phyloP scores from a whole-genome alignment of 2,329 filamentous ascomycete species.

The Colletotrichum caudatum region DNA sequence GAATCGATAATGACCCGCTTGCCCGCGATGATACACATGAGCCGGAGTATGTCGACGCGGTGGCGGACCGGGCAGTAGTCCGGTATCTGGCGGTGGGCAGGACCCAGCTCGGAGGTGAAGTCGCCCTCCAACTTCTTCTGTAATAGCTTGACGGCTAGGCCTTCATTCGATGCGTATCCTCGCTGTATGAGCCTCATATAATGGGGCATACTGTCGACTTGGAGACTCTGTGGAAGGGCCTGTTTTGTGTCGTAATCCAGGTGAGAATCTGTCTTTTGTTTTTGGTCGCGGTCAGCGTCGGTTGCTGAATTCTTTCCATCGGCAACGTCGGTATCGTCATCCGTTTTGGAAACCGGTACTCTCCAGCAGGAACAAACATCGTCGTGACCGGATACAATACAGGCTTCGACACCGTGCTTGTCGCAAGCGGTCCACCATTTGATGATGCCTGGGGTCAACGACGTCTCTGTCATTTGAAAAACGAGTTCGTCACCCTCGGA shows the following conservation, averaged over 20 bases:
- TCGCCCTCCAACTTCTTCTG: slow-evolving; percentile 44
- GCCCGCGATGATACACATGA: slow-evolving; percentile 70
- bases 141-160: slow-evolving; percentile 33
- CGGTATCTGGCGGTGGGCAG: slow-evolving; percentile 53
- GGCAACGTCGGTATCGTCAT: background rate
- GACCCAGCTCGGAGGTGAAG: slow-evolving; percentile 32
- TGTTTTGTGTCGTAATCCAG: slow-evolving; percentile 12
- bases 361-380: slow-evolving; percentile 53
- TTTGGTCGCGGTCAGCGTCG: background rate
- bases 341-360: background rate
- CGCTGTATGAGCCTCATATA: background rate
- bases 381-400: slow-evolving; percentile 56
- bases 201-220: background rate
- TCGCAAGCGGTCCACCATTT: slow-evolving; percentile 63
- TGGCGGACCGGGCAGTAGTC: slow-evolving; percentile 77
- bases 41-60: slow-evolving; percentile 70
- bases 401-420: slow-evolving; percentile 49
- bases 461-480: slow-evolving; percentile 68
- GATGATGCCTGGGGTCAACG: slow-evolving; percentile 66
- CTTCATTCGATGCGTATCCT: background rate
- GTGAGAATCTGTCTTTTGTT: background rate
- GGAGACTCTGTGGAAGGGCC: slow-evolving; percentile 17
- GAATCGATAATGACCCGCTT: slow-evolving; percentile 70
- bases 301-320: background rate
- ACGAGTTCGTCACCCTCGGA: slow-evolving; percentile 72